phyloP scores from a whole-genome alignment of 2,329 filamentous ascomycete genomes.

The Sclerotinia trifoliorum region DNA sequence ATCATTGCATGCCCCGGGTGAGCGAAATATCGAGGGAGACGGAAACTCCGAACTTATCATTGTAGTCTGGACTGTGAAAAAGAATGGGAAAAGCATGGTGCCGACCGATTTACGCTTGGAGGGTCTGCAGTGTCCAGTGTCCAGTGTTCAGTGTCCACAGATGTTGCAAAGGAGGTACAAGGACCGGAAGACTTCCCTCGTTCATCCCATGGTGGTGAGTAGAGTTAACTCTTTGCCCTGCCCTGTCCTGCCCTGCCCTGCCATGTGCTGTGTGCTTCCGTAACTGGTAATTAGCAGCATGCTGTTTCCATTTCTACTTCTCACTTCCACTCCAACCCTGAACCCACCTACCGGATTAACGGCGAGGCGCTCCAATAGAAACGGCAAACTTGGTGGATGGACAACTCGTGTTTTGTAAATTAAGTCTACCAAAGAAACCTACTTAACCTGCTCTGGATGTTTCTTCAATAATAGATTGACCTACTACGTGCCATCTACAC shows the following conservation, averaged over 20 bases:
- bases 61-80: no score
- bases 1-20: not conserved
- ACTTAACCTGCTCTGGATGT: not conserved
- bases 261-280: not conserved
- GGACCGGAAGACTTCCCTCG: not conserved
- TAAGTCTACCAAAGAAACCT: not conserved
- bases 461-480: not conserved
- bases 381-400: not conserved
- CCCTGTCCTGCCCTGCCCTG: no score
- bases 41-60: not conserved
- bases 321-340: not conserved
- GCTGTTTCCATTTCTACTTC: not conserved
- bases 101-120: not conserved
- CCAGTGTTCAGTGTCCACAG: not conserved
- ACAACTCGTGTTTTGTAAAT: slow-evolving; percentile 3
- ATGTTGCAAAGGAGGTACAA: not conserved
- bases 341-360: not conserved
- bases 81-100: not conserved
- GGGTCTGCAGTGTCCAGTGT: no score
- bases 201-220: not conserved
- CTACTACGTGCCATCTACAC: not conserved
- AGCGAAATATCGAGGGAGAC: not conserved
- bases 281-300: slow-evolving; percentile 4
- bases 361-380: not conserved
- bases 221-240: not conserved